These are phyloP conservation scores for Symbiotaphrina buchneri DNA, from an alignment of 495 filamentous ascomycete genomes.

Conservation along the genomic window DNA sequence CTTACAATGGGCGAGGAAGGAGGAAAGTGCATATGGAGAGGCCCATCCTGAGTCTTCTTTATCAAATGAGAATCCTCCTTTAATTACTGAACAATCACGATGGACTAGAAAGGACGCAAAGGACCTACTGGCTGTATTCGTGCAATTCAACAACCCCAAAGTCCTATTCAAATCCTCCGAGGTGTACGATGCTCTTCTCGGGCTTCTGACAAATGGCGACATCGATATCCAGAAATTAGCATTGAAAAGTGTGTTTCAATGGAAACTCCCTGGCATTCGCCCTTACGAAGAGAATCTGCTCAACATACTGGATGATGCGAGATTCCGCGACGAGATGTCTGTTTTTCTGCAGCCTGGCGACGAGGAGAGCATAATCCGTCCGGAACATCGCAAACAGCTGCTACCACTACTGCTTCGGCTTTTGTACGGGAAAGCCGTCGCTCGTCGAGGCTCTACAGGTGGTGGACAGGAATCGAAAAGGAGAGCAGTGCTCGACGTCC, in stretches of 20 bases:
- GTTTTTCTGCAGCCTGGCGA: slow-evolving; percentile 50
- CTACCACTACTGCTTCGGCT: slow-evolving; percentile 75
- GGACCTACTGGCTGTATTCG: slow-evolving; percentile 60
- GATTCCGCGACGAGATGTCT: slow-evolving; percentile 79
- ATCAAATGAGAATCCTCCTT: slow-evolving; percentile 10
- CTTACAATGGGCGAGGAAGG: slow-evolving; percentile 38
- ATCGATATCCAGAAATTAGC: slow-evolving; percentile 67
- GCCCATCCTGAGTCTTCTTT: slow-evolving; percentile 11
- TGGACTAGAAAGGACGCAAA: slow-evolving; percentile 56
- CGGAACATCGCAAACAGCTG: slow-evolving; percentile 42
- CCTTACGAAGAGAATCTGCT: slow-evolving; percentile 73
- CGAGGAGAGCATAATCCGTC: slow-evolving; percentile 52
- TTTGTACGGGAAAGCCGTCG: slow-evolving; percentile 74
- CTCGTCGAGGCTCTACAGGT: slow-evolving; percentile 46
- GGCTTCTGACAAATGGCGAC: slow-evolving; percentile 66
- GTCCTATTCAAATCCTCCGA: slow-evolving; percentile 57
- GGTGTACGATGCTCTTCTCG: slow-evolving; percentile 50
- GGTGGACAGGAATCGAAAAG: slow-evolving; percentile 42
- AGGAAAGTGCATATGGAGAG: slow-evolving; percentile 6
- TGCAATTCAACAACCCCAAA: slow-evolving; percentile 63
- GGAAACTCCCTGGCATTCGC: slow-evolving; percentile 55
- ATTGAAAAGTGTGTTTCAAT: slow-evolving; percentile 67
- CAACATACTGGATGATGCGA: slow-evolving; percentile 73
- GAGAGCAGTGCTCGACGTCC: slow-evolving; percentile 35
- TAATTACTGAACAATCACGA: slow-evolving; percentile 13